Percentiles rank a stretch among this genome's conserved stretches.
phyloP scores from a whole-genome alignment of 805 yeast species.

The Schwanniomyces polymorphus region DNA sequence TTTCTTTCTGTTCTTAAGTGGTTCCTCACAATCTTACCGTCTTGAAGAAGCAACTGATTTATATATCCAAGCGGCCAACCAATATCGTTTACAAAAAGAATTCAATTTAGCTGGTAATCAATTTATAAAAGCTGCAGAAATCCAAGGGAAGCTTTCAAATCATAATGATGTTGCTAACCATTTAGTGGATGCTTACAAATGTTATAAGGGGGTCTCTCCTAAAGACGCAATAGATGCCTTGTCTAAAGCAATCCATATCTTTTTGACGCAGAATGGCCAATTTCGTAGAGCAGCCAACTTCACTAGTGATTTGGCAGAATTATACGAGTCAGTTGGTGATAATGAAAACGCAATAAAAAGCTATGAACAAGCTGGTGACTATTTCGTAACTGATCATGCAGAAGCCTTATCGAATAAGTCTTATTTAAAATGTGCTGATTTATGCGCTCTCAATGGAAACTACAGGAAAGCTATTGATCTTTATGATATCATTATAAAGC shows the following conservation, averaged over 20 bases:
- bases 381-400: slow-evolving; percentile 93
- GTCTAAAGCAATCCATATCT: slow-evolving; percentile 74
- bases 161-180: slow-evolving; percentile 92
- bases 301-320: slow-evolving; percentile 84
- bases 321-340: slow-evolving; percentile 77
- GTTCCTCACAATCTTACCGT: slow-evolving; percentile 60
- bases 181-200: slow-evolving; percentile 86
- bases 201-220: slow-evolving; percentile 74
- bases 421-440: slow-evolving; percentile 84
- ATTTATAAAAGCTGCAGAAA: slow-evolving; percentile 82
- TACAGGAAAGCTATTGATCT: slow-evolving; percentile 73
- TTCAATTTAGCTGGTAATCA: slow-evolving; percentile 74
- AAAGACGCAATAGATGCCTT: slow-evolving; percentile 75
- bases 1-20: slow-evolving; percentile 61
- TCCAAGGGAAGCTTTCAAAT: slow-evolving; percentile 70
- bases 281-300: slow-evolving; percentile 96
- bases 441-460: slow-evolving; percentile 68
- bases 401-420: slow-evolving; percentile 88
- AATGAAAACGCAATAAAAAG: slow-evolving; percentile 66
- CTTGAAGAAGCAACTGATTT: slow-evolving; percentile 92
- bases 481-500: slow-evolving; percentile 77
- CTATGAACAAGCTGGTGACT: slow-evolving; percentile 93
- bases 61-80: slow-evolving; percentile 91
- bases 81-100: slow-evolving; percentile 75
- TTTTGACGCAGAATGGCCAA: slow-evolving; percentile 83